Evolutionary conservation across 495 filamentous ascomycete species (phyloP).

Genomic region (Penicillium herquei): DNA sequence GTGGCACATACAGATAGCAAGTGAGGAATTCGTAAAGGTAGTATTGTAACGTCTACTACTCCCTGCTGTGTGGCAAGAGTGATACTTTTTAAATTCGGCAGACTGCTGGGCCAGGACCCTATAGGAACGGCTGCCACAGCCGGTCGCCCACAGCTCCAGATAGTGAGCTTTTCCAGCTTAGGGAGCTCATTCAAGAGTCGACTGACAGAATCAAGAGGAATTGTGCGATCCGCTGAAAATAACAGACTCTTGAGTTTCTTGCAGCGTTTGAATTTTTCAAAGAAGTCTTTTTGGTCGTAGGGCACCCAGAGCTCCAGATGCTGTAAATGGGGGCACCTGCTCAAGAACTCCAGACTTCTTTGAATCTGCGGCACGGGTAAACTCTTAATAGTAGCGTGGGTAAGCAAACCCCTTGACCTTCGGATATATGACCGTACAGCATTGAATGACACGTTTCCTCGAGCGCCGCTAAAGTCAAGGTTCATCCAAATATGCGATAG

Average conservation of each 20-base stretch:
- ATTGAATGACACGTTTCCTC: slow-evolving; percentile 33
- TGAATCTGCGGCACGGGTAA: slow-evolving; percentile 22
- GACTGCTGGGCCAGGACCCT: slow-evolving; percentile 24
- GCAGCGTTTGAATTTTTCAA: slow-evolving; percentile 30
- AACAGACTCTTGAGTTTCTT: slow-evolving; percentile 42
- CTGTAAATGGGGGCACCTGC: slow-evolving; percentile 38
- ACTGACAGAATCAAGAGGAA: slow-evolving; percentile 31
- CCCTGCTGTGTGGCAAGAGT: slow-evolving; percentile 10
- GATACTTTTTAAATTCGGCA: slow-evolving; percentile 38
- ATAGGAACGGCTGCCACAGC: background rate
- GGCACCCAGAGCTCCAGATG: slow-evolving; percentile 31
- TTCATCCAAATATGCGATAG: slow-evolving; percentile 48
- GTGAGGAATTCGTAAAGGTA: background rate
- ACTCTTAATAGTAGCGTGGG: slow-evolving; percentile 38
- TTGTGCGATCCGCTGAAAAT: slow-evolving; percentile 31
- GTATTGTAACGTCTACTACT: background rate
- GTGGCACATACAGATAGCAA: background rate
- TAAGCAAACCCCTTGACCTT: slow-evolving; percentile 38
- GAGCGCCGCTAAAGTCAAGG: slow-evolving; percentile 49
- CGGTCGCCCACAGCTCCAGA: slow-evolving; percentile 26
- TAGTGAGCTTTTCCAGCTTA: slow-evolving; percentile 41
- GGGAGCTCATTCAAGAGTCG: slow-evolving; percentile 39
- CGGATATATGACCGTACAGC: slow-evolving; percentile 46
- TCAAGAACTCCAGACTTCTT: slow-evolving; percentile 32
- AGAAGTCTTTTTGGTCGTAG: slow-evolving; percentile 23